Evolutionary conservation across 192 early-diverging fungal species (phyloP), one percentile per base, ranked within the genome.

Genomic region (Rhizoclosmatium sp.): DNA sequence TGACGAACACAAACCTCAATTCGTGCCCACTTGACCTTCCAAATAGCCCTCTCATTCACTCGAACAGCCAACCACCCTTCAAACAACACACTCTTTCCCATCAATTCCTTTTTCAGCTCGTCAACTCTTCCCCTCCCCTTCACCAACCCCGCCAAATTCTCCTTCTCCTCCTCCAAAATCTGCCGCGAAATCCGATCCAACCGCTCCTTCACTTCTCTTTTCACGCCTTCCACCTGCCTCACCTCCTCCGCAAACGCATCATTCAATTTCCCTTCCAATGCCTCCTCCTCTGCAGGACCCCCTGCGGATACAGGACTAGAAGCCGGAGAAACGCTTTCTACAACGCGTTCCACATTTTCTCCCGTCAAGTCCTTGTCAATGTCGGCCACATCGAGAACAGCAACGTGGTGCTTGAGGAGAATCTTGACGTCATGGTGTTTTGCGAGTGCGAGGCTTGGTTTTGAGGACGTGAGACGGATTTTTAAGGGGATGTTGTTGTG

Each of bases 351-450:
- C 4, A 76, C 75, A 47, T 16, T 31, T 40, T 65, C 75, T 16
- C 66, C 75, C 23, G 23, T 41, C 62, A 76, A 56, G 41, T 76
- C 75, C 31, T 40, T 48, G 14, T 66, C 65, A n/a, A 76, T 16
- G 47, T 76, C 51, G 19, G 47, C 4, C 21, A 76, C 75, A 54
- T 76, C 49, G 12, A 76, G 21, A 44, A 76, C 65, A 23, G 75
- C 75, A 19, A 67, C 64, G 65, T 76, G 75, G 47, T 76, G 64
- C 64, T 76, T 76, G 19, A 76, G 47, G 4, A 76, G 49, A 3
- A 76, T 64, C 46, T 76, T 76, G 2, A 76, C 75, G 47, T 65
- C 61, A 56, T 76, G 75, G 51, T 76, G 75, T 54, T 66, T 76
- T n/a, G 75, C 75, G 10, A 76, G 64, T 41, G 61, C 64, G 10